Base-by-base conservation (phyloP, 2,329 filamentous ascomycete species). In the Colletotrichum sojae region DNA sequence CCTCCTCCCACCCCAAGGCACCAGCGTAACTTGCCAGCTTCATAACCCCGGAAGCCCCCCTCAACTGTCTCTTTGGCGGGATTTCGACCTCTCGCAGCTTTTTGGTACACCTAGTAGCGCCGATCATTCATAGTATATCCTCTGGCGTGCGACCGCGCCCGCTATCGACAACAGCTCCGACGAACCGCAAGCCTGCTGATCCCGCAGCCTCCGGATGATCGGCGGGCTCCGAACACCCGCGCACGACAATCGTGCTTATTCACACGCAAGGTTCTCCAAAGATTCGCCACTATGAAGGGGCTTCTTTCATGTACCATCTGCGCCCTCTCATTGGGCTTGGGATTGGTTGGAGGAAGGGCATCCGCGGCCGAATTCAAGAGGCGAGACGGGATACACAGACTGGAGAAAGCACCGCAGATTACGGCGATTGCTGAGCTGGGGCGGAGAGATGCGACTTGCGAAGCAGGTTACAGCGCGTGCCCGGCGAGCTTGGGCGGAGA, bases 401-500 rank as follows among this genome's bases (percentile, higher is more conserved):
- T 78, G 31, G 74, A 75, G 63, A 80, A 79, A 71, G 70, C 58
- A 6, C 71, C 58, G 9, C 71, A 71, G 20, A 54, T 72, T 3
- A 72, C 71, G 36, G 73, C 64, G 12, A 10, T 71, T 6, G 25
- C 60, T 12, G 53, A 46, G 18, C 16, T 71, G 40, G 57, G 53
- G 12, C 53, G 46, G 22, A 68, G 75, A 53, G 73, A 74, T 18
- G 71, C 69, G 4, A 67, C 70, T 25, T 79, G 78, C 54, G 71
- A 73, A 10, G 45, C 73, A 6, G 74, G 73, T 40, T 68, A 76
- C 22, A 75, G 73, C 18, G 70, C 77, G 13, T 86, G 84, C 55
- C 76, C 83, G 5, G 73, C 76, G 4, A 80, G 79, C 10, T 62
- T 83, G n/a, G 74, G 76, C 20, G 85, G 85, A 40, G 83, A 81